A percentile compares a stretch with the other conserved stretches of the same genome.
Conservation (phyloP, 2,329 filamentous ascomycete species). For the Zasmidium angulare region DNA sequence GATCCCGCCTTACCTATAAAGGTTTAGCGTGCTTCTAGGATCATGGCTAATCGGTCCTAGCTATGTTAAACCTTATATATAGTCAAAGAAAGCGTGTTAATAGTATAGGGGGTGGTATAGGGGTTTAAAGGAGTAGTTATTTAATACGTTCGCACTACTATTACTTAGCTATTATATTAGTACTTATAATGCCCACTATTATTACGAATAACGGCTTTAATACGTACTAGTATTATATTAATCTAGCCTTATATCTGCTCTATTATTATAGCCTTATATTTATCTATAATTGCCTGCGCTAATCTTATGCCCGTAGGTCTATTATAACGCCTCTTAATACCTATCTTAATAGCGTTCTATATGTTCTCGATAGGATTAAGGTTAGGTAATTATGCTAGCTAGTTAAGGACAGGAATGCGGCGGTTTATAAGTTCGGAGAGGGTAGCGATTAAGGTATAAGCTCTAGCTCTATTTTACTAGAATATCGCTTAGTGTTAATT, state of each 20-base stretch:
- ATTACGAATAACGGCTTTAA: background rate
- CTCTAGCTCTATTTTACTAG: background rate
- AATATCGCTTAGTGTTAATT: background rate
- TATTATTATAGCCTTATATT: background rate
- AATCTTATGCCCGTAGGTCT: background rate
- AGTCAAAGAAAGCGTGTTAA: background rate
- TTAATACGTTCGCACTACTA: background rate
- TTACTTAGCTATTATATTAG: background rate
- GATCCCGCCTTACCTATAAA: background rate
- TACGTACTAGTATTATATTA: background rate
- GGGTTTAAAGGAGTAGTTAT: background rate
- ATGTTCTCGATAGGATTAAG: background rate
- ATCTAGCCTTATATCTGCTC: background rate
- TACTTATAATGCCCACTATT: background rate
- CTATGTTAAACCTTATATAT: background rate
- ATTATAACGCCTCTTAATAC: background rate
- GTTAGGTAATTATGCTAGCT: background rate
- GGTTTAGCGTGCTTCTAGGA: background rate
- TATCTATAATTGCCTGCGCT: background rate
- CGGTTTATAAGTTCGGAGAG: background rate
- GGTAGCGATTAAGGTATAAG: background rate
- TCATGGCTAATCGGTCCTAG: background rate
- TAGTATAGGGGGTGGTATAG: background rate
- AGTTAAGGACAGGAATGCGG: background rate
- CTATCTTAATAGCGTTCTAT: background rate